Base-by-base conservation (phyloP, 257 asterid genomes). In the Euphrasia confusa region DNA sequence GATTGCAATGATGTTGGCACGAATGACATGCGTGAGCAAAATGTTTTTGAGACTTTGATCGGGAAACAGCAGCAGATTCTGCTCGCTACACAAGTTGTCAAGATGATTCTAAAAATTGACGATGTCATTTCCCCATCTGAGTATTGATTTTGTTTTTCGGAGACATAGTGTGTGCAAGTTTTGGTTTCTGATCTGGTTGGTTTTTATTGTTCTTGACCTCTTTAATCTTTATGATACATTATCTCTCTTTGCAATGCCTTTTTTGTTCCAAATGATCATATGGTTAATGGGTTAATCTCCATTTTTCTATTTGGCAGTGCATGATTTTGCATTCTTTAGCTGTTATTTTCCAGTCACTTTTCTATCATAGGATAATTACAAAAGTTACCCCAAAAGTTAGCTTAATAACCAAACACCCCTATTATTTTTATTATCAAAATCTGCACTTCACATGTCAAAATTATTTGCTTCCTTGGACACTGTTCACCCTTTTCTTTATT, bases 1-100 rank as follows among this genome's bases (percentile, higher is more conserved):
- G 96, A 88, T 65, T 91, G 98, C 84, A 88, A 84, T 35, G 95
- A 88, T 33, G 81, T 80, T 21, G 97, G 98, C 62, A 92, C 92
- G 11, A 92, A 80, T 33, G 88, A 88, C 78, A 84, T 91, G 98
- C 90, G 86, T 0, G 93, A 86, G 77, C 98, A 91, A 63, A 70
- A 84, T 11, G 96, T 91, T 8, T 88, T 86, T 2, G 98, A 88
- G 79, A 80, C 95, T 0, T 62, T 92, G 73, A 91, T 91, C 1
- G 95, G 95, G 68, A 88, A 88, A 59, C 95, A 91, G 67, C 96
- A 88, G 70, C 98, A 88, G 82, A 61, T 90, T 52, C 74, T 87
- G 65, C 92, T 89, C 2, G 89, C 97, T 24, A 89, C 95, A 37
- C 94, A 84, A 72, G 96, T 83, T 30, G 95, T 87, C 50, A 87